Evolutionary conservation across 2,329 filamentous ascomycete genomes (phyloP).

Genomic region (Beauveria asiatica): DNA sequence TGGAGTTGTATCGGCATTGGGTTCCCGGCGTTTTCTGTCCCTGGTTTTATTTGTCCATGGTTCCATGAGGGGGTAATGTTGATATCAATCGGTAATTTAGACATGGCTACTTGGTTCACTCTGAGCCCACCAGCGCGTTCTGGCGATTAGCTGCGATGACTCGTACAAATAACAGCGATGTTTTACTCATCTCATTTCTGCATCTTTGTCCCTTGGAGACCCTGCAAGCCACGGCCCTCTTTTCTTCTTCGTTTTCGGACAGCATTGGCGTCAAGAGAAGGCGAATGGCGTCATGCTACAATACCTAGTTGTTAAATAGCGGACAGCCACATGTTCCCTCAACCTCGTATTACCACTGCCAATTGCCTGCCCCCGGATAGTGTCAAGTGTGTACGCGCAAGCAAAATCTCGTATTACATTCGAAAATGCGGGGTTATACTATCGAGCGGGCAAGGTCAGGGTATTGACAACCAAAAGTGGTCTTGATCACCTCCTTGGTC

Average conservation of each 20-base stretch:
- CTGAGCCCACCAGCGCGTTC: not conserved
- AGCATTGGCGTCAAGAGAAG: not conserved
- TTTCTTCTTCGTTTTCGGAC: not conserved
- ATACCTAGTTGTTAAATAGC: not conserved
- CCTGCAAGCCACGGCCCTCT: not conserved
- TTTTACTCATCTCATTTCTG: not conserved
- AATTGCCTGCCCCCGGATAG: not conserved
- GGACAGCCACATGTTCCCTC: not conserved
- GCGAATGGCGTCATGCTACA: conserved; percentile 1
- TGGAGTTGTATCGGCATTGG: conserved; percentile 11
- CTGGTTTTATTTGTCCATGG: not conserved
- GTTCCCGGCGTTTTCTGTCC: conserved; percentile 7
- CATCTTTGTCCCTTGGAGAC: not conserved
- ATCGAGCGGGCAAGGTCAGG: not conserved
- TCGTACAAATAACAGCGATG: not conserved
- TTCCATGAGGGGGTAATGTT: not conserved
- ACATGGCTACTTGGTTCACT: conserved; percentile 1
- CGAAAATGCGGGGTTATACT: not conserved
- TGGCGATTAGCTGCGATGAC: not conserved
- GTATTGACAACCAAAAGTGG: not conserved
- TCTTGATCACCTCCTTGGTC: not conserved
- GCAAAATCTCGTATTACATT: conserved; percentile 1
- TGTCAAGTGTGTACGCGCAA: not conserved
- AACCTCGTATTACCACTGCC: not conserved
- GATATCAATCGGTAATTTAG: conserved; percentile 9